Evolutionary conservation across 1,284 basidiomycete species (phyloP), one percentile per base, ranked within the genome.

Genomic region (Malassezia japonica): DNA sequence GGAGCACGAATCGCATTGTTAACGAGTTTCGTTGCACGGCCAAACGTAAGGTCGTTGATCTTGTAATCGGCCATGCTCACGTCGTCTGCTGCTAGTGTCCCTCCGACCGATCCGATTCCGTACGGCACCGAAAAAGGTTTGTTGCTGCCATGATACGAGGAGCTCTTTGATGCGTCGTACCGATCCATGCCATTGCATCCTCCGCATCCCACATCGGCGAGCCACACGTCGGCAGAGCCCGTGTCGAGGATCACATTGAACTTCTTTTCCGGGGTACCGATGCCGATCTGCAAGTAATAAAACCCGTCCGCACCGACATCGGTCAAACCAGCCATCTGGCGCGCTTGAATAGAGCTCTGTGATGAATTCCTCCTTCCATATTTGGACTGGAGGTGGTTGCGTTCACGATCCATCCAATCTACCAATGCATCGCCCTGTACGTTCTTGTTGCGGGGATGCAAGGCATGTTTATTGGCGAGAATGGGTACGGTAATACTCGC

Each of bases 191-290:
- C 50, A 48, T 48, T 48, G 77, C 54, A 74, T 57, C 36, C 65
- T 51, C 16, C 75, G 65, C 86, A 87, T 12, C 73, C 73, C 0
- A 72, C 60, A 48, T 79, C 80, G 4, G 81, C 80, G 5, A 90
- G 76, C 84, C 86, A 89, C 4, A 89, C 77, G 71, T 89, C 87
- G 6, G 86, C 74, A 0, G 86, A 89, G 2, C 87, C 88, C 1
- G 84, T 85, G 67, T 86, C 78, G 42, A 79, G 71, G 41, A 78
- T 74, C 43, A 77, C 59, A 39, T 75, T 64, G 55, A 79, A 77
- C 45, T 68, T 61, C 50, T 78, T 76, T 8, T 74, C 59, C 6
- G 78, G 78, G 6, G 77, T 77, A 20, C 78, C 73, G 23, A 74
- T 50, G 32, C 57, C 55, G 36, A 73, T 49, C 34, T 61, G 59